Conservation (phyloP, 768 basidiomycete genomes). For the Leccinum subgranulosum region DNA sequence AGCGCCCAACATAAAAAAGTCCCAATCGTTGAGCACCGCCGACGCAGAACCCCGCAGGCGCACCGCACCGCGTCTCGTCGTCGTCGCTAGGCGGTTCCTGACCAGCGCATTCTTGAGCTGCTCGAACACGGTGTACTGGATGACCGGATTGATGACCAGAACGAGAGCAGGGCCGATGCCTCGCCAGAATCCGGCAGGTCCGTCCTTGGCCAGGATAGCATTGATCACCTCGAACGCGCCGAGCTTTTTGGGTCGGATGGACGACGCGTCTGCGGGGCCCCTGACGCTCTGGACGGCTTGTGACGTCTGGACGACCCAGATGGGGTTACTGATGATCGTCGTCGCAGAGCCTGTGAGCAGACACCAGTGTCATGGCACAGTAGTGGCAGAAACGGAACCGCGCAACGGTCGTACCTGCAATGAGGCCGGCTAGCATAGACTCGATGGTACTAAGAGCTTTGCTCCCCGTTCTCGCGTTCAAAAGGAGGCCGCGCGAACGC, state of each 20-base stretch:
- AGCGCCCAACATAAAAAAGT: constrained; percentile 95
- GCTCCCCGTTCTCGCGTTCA: constrained; percentile 51
- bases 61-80: constrained; percentile 40
- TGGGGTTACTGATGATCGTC: constrained; percentile 85
- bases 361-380: not conserved
- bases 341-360: constrained; percentile 71
- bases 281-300: constrained; percentile 69
- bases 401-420: constrained; percentile 58
- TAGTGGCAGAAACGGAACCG: not conserved
- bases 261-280: not conserved
- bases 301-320: constrained; percentile 95
- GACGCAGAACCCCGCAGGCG: constrained; percentile 41
- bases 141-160: constrained; percentile 91
- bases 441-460: constrained; percentile 83
- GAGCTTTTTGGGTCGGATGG: constrained; percentile 47
- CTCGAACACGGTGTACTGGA: constrained; percentile 93
- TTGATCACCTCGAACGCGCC: constrained; percentile 64
- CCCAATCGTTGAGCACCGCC: constrained; percentile 71
- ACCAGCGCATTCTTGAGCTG: constrained; percentile 87
- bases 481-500: constrained; percentile 54
- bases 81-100: constrained; percentile 48
- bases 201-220: constrained; percentile 69
- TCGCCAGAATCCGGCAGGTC: constrained; percentile 80
- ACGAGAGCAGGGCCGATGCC: constrained; percentile 93
- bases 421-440: constrained; percentile 82